A percentile compares a stretch with the other conserved stretches of the same genome.
These are phyloP conservation scores for Mortierella sp. DNA, from an alignment of 371 early-diverging fungal genomes.

Conservation along the genomic window DNA sequence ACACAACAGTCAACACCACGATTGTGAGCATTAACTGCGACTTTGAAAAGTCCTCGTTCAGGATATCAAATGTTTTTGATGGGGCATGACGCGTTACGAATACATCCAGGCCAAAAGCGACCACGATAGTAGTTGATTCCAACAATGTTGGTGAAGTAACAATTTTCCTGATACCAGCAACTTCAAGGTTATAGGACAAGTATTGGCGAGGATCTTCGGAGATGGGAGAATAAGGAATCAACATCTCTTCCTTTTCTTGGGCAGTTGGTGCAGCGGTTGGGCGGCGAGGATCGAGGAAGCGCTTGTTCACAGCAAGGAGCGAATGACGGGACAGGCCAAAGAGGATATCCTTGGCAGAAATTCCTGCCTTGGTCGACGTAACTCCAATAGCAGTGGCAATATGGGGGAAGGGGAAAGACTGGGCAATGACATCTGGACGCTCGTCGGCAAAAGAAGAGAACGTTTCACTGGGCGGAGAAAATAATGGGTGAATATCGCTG, in stretches of 20 bases:
- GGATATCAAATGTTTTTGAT: slow-evolving; percentile 91
- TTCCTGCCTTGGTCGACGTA: slow-evolving; percentile 87
- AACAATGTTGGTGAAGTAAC: slow-evolving; percentile 80
- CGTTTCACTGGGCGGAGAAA: slow-evolving; percentile 53
- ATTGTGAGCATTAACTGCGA: slow-evolving; percentile 85
- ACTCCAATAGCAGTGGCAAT: slow-evolving; percentile 81
- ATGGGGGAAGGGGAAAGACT: slow-evolving; percentile 83
- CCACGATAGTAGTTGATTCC: slow-evolving; percentile 94
- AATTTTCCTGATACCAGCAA: slow-evolving; percentile 77
- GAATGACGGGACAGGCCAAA: slow-evolving; percentile 80
- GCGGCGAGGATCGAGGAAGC: slow-evolving; percentile 89
- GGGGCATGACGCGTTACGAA: slow-evolving; percentile 89
- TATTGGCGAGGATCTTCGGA: slow-evolving; percentile 80
- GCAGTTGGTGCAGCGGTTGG: slow-evolving; percentile 72
- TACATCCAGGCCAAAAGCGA: slow-evolving; percentile 89
- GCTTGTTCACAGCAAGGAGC: slow-evolving; percentile 81
- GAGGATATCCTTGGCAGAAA: slow-evolving; percentile 88
- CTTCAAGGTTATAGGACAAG: slow-evolving; percentile 76
- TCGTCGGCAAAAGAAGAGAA: slow-evolving; percentile 81
- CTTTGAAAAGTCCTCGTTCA: slow-evolving; percentile 93
- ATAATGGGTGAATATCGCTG: too few relatives aligned
- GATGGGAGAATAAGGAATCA: slow-evolving; percentile 81
- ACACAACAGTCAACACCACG: slow-evolving; percentile 76
- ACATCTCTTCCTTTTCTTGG: slow-evolving; percentile 84
- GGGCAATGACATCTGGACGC: slow-evolving; percentile 79